Evolutionary conservation across 2,329 filamentous ascomycete genomes (phyloP).

Genomic region (Microsporum ferrugineum): DNA sequence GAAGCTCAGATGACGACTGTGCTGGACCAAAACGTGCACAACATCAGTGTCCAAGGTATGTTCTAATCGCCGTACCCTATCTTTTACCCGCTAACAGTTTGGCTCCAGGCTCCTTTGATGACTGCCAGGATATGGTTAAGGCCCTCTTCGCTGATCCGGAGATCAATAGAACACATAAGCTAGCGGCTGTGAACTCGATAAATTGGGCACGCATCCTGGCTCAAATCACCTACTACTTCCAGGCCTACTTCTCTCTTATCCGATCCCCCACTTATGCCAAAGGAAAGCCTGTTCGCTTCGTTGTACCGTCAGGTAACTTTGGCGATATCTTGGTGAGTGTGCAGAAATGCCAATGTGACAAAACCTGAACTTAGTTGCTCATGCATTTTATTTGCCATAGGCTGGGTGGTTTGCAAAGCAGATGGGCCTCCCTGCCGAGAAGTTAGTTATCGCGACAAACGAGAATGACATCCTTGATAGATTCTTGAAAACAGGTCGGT

Average conservation of each 20-base stretch:
- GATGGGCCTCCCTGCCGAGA: constrained; percentile 81
- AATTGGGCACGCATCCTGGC: constrained; percentile 93
- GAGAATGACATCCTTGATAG: constrained; percentile 95
- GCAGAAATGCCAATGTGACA: not conserved
- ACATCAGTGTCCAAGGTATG: constrained; percentile 61
- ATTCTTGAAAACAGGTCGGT: constrained; percentile 79
- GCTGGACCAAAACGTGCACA: constrained; percentile 82
- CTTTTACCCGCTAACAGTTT: not conserved
- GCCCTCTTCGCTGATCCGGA: constrained; percentile 76
- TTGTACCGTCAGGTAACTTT: constrained; percentile 93
- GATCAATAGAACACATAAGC: constrained; percentile 68
- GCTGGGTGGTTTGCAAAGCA: constrained; percentile 76
- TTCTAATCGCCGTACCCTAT: not conserved
- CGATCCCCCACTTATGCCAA: constrained; percentile 50
- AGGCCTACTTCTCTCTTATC: constrained; percentile 76
- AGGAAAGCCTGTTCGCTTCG: constrained; percentile 56
- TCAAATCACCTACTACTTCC: constrained; percentile 95
- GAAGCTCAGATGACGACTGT: constrained; percentile 97
- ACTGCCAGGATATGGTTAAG: constrained; percentile 96
- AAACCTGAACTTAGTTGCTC: not conserved
- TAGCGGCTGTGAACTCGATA: constrained; percentile 92
- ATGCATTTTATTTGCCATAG: not conserved
- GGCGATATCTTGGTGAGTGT: constrained; percentile 60
- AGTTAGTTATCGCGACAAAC: constrained; percentile 86
- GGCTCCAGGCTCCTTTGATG: constrained; percentile 65